Base-by-base conservation (phyloP, 371 early-diverging fungal genomes). In the Mortierella sp. region DNA sequence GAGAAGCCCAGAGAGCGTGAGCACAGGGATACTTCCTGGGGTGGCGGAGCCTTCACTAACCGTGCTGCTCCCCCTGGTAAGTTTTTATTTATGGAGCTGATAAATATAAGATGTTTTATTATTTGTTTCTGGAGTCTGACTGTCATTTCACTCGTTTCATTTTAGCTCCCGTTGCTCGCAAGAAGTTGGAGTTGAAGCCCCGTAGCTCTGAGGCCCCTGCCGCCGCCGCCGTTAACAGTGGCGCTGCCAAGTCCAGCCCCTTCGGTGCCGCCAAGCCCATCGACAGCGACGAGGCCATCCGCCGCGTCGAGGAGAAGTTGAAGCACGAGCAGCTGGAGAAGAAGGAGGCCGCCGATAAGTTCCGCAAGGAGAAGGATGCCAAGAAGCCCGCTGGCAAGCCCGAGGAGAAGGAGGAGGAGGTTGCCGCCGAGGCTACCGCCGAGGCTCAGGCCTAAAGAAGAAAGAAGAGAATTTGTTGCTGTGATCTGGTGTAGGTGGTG, bases 231-330 rank as follows among this genome's bases (percentile, higher is more conserved):
- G 72, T 83, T 13, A 80, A 83, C 26, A 44, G 72, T 31, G 72
- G 54, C 70, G 72, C 79, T 34, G 54, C 80, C 79, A 95, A 94
- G 83, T 80, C 94, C 47, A 96, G 94, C 89, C 97, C 97, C 48
- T 97, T 97, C 77, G 97, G 97, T 71, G 94, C 89, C 31, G 97
- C 97, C 77, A 93, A 90, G 77, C 95, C 97, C 75, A 92, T 95
- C 74, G 96, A 97, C 88, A 94, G 93, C 50, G 90, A 89, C 47
- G 94, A 91, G 74, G 93, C 92, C 34, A 89, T 95, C 88, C 89
- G 92, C 48, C 90, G 92, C 44, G 77, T 95, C n/a, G 97, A 97
- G 80, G 94, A 96, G 75, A 90, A 91, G 45, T 54, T 95, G 68
- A 94, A 96, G 83, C 93, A 95, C 77, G 92, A 91, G 87, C 85